phyloP scores from a whole-genome alignment of 495 filamentous ascomycete species.

The Penicillium macrosclerotiorum region DNA sequence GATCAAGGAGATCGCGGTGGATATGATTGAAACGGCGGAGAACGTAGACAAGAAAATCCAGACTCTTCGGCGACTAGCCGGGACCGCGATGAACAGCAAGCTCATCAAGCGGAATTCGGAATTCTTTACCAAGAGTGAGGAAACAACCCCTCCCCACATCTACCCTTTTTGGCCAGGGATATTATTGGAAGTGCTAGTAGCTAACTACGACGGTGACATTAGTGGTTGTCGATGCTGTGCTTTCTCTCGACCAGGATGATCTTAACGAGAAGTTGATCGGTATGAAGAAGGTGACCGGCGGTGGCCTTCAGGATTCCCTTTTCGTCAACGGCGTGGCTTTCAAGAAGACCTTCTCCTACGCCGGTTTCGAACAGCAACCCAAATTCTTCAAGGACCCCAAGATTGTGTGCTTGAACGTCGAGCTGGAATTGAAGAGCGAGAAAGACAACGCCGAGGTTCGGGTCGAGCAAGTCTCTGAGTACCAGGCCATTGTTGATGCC shows the following conservation, averaged over 20 bases:
- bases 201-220: slow-evolving; percentile 6
- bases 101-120: slow-evolving; percentile 94
- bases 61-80: slow-evolving; percentile 84
- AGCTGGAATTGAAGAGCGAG: slow-evolving; percentile 95
- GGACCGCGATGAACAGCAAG: slow-evolving; percentile 99
- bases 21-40: slow-evolving; percentile 52
- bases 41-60: slow-evolving; percentile 83
- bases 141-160: not conserved
- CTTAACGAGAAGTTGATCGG: slow-evolving; percentile 98
- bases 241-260: slow-evolving; percentile 95
- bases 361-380: slow-evolving; percentile 98
- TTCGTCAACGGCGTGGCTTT: slow-evolving; percentile 98
- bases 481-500: slow-evolving; percentile 98
- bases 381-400: slow-evolving; percentile 91
- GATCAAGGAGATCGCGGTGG: slow-evolving; percentile 94
- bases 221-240: slow-evolving; percentile 98
- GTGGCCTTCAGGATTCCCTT: slow-evolving; percentile 92
- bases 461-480: slow-evolving; percentile 97
- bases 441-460: slow-evolving; percentile 99
- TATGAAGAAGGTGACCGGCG: slow-evolving; percentile 95
- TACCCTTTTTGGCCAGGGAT: not conserved
- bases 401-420: slow-evolving; percentile 95
- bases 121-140: slow-evolving; percentile 97
- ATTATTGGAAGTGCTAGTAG: no score
- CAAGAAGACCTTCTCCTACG: slow-evolving; percentile 99